Conservation (phyloP, 768 basidiomycete species). For the Phlegmacium glaucopus region DNA sequence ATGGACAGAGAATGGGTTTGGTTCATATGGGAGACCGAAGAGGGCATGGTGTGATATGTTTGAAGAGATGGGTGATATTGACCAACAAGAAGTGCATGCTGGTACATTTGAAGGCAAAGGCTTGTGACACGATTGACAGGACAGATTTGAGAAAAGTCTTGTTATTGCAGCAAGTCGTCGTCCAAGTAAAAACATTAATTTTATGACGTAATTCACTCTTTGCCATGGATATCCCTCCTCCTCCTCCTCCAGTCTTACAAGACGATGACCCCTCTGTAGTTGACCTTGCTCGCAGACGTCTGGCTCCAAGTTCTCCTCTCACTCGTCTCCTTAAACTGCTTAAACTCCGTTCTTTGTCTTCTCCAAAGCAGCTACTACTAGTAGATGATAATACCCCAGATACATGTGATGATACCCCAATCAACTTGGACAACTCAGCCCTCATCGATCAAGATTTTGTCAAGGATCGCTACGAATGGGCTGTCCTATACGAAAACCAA, state of each 20-base stretch:
- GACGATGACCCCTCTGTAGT: slow-evolving; percentile 39
- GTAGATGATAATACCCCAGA: no score
- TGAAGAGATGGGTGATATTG: slow-evolving; percentile 56
- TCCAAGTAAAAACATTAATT: not conserved
- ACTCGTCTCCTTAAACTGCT: slow-evolving; percentile 32
- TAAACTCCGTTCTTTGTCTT: slow-evolving; percentile 17
- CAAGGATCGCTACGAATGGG: slow-evolving; percentile 69
- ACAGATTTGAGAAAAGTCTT: not conserved
- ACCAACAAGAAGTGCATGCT: slow-evolving; percentile 71
- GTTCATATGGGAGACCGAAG: slow-evolving; percentile 56
- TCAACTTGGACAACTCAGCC: slow-evolving; percentile 28
- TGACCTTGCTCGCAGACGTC: slow-evolving; percentile 45
- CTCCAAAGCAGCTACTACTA: not conserved
- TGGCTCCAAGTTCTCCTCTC: slow-evolving; percentile 30
- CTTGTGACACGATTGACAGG: slow-evolving; percentile 63
- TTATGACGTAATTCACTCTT: not conserved
- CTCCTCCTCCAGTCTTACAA: slow-evolving; percentile 29
- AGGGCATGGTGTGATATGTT: slow-evolving; percentile 63
- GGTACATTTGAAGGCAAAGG: slow-evolving; percentile 63
- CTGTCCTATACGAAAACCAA: slow-evolving; percentile 79
- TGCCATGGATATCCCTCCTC: not conserved
- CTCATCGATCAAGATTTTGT: slow-evolving; percentile 25
- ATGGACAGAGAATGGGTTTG: slow-evolving; percentile 74
- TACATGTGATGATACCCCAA: slow-evolving; percentile 17
- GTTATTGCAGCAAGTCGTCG: no score